Evolutionary conservation across 1,139 yeast species (phyloP), one percentile per base, ranked within the genome.

Genomic region (Geotrichum siamense): DNA sequence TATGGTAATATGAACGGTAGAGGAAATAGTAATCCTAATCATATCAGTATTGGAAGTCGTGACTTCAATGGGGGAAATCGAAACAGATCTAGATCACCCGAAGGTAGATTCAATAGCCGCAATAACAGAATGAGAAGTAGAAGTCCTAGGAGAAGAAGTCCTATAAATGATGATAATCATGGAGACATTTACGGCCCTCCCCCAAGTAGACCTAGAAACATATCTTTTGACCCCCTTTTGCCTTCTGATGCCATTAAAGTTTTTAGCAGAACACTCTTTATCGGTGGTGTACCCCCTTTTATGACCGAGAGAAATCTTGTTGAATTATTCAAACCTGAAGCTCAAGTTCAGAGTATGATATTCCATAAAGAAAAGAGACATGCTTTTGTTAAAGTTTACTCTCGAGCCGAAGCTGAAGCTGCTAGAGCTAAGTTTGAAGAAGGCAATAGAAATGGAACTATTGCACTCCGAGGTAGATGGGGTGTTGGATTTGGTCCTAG

Each of bases 401-500:
- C 94, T n/a, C 78, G 98, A 66, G 74, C 73, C 39, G 97, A 89
- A 62, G 98, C 98, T 20, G 96, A 86, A 60, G 76, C 72, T 51
- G 89, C 87, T 21, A 60, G 63, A 43, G 55, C 51, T 23, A 51
- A 54, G 50, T 76, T 70, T 62, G 77, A 64, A 57, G 75, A 55
- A 64, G 79, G 72, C 53, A 71, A 71, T 52, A 69, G 71, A 49
- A 70, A 70, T 42, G 80, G 81, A 4, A 60, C 70, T 59, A 10
- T 74, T 69, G 54, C 79, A 73, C 41, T 75, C 78, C 60, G 84
- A 67, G 85, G 94, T 8, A 76, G 96, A 60, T 91, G 98, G 98
- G 98, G 97, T 54, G 97, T 91, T 52, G 98, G 98, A 1, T 91
- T 85, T 60, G 98, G 98, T 3, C 98, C 98, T 43, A 79, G 98